Conservation (phyloP, 768 basidiomycete genomes). For the Lentinula sp. region DNA sequence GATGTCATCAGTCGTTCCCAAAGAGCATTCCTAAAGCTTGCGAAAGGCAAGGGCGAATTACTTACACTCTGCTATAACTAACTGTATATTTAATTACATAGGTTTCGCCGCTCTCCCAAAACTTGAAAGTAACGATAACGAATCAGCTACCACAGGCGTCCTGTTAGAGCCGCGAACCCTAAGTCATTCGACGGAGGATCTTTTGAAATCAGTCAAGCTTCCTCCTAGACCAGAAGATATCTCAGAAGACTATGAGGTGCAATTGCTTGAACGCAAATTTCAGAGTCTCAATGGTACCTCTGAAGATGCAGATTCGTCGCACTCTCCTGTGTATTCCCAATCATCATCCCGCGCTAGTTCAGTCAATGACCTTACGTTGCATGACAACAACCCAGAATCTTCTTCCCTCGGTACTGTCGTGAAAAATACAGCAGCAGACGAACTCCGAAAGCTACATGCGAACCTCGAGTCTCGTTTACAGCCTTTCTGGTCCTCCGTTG, state of each 20-base stretch:
- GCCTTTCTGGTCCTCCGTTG: slow-evolving; percentile 75
- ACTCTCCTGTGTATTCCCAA: neutral
- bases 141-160: neutral
- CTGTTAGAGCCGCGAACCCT: slow-evolving; percentile 7
- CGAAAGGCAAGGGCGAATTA: slow-evolving; percentile 49
- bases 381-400: slow-evolving; percentile 17
- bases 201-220: slow-evolving; percentile 38
- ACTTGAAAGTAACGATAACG: slow-evolving; percentile 26
- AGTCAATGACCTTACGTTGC: slow-evolving; percentile 5
- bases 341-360: neutral
- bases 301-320: neutral
- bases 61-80: neutral
- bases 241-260: slow-evolving; percentile 50
- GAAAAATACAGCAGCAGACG: slow-evolving; percentile 11
- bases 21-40: slow-evolving; percentile 67
- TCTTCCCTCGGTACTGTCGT: neutral
- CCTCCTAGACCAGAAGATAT: slow-evolving; percentile 58
- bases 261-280: slow-evolving; percentile 51
- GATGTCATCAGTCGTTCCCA: slow-evolving; percentile 69
- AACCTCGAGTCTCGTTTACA: slow-evolving; percentile 75
- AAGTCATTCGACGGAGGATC: slow-evolving; percentile 42
- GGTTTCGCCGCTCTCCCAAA: slow-evolving; percentile 75
- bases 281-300: slow-evolving; percentile 21
- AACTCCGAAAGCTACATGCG: slow-evolving; percentile 52
- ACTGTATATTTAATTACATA: slow-evolving; percentile 19